Conservation (phyloP, 179 eudicot species). For the Vitellaria paradoxa region DNA sequence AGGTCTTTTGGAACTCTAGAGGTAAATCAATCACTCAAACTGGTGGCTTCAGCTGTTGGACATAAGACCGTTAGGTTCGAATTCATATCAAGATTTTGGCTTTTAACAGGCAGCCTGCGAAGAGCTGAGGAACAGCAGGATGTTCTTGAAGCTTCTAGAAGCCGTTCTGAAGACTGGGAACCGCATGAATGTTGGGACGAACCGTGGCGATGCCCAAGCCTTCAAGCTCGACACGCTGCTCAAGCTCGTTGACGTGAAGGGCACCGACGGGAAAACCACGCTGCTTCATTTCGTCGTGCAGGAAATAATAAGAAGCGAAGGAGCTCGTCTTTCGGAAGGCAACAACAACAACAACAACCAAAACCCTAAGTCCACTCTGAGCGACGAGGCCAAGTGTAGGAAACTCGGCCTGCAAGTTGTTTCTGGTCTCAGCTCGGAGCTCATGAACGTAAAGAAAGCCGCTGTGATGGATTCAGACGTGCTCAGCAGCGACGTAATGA, state of each 20-base stretch:
- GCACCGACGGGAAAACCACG: constrained; percentile 90
- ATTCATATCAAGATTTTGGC: neutral
- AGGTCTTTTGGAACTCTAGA: constrained; percentile 80
- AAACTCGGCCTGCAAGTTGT: constrained; percentile 85
- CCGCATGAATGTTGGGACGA: constrained; percentile 96
- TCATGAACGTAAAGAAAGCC: constrained; percentile 77
- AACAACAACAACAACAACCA: constrained; percentile 11
- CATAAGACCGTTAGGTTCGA: too few relatives aligned
- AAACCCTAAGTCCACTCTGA: constrained; percentile 23
- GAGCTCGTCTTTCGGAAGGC: constrained; percentile 56
- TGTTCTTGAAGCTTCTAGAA: constrained; percentile 93
- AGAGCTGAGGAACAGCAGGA: constrained; percentile 78
- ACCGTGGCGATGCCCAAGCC: constrained; percentile 92
- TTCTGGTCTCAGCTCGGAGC: constrained; percentile 66
- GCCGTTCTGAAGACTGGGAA: constrained; percentile 93
- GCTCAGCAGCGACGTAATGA: constrained; percentile 64
- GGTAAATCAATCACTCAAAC: constrained; percentile 34
- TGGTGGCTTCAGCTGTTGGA: neutral
- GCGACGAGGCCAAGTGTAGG: constrained; percentile 68
- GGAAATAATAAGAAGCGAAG: constrained; percentile 77
- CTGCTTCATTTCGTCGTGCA: constrained; percentile 93
- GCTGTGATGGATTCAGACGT: constrained; percentile 91
- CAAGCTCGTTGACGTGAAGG: constrained; percentile 88
- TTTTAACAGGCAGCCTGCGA: constrained; percentile 83
- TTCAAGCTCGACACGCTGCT: constrained; percentile 95